Base-by-base conservation (phyloP, 371 early-diverging fungal genomes). In the Choanephora cucurbitarum region DNA sequence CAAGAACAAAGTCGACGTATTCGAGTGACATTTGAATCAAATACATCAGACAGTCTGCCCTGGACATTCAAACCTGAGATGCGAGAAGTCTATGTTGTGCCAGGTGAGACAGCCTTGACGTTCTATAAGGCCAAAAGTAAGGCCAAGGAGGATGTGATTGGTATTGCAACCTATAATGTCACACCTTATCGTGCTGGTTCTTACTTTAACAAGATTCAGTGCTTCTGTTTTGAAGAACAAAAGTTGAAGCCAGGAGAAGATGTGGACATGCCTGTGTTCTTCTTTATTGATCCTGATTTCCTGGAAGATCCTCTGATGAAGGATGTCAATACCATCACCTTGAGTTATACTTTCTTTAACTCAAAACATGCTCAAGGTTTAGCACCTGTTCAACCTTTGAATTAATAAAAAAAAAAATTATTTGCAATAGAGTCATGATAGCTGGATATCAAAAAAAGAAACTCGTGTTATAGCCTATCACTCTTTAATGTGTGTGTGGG, bases 151-250 rank as follows among this genome's bases (percentile, higher is more conserved):
- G 95, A 95, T 62, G 85, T 99, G 37, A 91, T 95, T 41, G 99
- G 99, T n/a, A 89, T 99, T 55, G 92, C 95, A 1, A 99, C 98
- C 0, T 99, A 99, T 64, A 95, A 94, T 64, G 96, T 99, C 23
- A 85, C 93, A 1, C 99, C 99, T 3, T 82, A 88, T 52, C 90
- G 94, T 65, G 96, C 94, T 1, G 99, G 92, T 3, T 83, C 81
- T 15, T 91, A 96, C 54, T 96, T 97, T 60, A 98, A 97, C 86
- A 98, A 97, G 82, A 97, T 97, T 55, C 99, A 99, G 68, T 99
- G 99, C 70, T 99, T 99, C 60, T 99, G 99, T 65, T 99, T 99
- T 78, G 99, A 99, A 66, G 97, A 98, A 67, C 98, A 99, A 72
- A 90, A 87, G 71, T 74, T 99, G 52, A 82, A 73, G 33, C 90